phyloP scores from a whole-genome alignment of 352 stramenopile species.

The Phytopythium aichiense region DNA sequence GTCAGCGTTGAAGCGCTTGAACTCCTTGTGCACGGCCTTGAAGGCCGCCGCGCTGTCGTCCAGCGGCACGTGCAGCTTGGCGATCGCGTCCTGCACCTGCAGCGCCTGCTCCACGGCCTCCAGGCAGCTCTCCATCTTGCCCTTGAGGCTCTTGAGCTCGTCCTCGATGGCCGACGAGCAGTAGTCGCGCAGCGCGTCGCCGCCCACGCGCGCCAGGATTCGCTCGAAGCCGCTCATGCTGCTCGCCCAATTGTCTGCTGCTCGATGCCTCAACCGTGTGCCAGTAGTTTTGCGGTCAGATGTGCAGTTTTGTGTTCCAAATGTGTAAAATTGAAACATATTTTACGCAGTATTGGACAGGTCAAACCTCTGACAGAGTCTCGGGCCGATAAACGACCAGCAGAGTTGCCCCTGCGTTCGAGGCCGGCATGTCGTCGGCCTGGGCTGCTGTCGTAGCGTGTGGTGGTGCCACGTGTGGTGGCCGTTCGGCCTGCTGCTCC shows the following conservation, averaged over 20 bases:
- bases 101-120: constrained; percentile 52
- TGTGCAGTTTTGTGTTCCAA: too few species aligned
- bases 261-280: too few species aligned
- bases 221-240: constrained; percentile 76
- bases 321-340: too few species aligned
- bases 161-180: constrained; percentile 77
- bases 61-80: constrained; percentile 57
- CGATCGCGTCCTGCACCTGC: constrained; percentile 56
- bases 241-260: neutral
- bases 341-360: too few species aligned
- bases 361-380: too few species aligned
- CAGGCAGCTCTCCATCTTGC: constrained; percentile 53
- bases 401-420: too few species aligned
- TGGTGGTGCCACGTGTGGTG: too few species aligned
- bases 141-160: constrained; percentile 55
- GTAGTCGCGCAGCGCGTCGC: constrained; percentile 67
- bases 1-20: constrained; percentile 40
- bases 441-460: too few species aligned
- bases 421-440: too few species aligned
- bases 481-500: too few species aligned
- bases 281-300: too few species aligned
- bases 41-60: constrained; percentile 52
- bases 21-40: constrained; percentile 48
- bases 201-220: constrained; percentile 61
- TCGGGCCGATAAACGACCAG: too few species aligned